phyloP scores from a whole-genome alignment of 2,329 filamentous ascomycete species.

The Claviceps humidiphila region DNA sequence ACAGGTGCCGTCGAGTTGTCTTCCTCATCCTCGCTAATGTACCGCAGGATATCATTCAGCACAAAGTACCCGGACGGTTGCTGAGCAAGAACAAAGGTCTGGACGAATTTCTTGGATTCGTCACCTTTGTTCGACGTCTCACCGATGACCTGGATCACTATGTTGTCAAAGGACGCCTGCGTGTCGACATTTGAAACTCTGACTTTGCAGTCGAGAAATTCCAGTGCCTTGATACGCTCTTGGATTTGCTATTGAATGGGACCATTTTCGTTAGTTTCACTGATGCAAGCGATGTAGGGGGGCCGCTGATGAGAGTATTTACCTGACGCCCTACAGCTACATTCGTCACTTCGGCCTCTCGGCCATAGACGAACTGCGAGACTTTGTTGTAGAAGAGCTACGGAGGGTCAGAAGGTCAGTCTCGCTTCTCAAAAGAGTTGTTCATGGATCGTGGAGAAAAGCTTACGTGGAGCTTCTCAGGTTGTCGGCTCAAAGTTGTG shows the following conservation, averaged over 20 bases:
- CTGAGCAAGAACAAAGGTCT: conserved; percentile 93
- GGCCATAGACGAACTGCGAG: conserved; percentile 87
- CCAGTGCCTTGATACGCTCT: conserved; percentile 82
- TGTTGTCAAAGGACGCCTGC: conserved; percentile 82
- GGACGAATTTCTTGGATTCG: conserved; percentile 89
- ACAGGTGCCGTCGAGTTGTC: conserved; percentile 38
- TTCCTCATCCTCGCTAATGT: conserved; percentile 73
- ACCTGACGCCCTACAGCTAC: conserved; percentile 83
- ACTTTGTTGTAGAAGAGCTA: conserved; percentile 91
- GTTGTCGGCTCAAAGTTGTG: conserved; percentile 86
- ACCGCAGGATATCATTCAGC: conserved; percentile 94
- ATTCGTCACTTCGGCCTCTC: conserved; percentile 76
- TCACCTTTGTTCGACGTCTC: conserved; percentile 91
- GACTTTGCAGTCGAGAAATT: conserved; percentile 97
- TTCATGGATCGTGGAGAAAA: conserved; percentile 6
- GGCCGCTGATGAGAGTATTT: conserved; percentile 6
- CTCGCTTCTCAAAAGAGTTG: not conserved
- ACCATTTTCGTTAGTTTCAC: conserved; percentile 6
- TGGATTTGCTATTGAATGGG: conserved; percentile 61
- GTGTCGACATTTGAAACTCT: conserved; percentile 96
- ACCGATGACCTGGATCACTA: conserved; percentile 95
- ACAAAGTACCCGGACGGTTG: conserved; percentile 97
- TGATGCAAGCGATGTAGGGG: not conserved
- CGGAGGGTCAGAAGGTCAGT: not conserved
- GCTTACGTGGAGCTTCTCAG: conserved; percentile 77